Base-by-base conservation (phyloP, 345 rosid genomes). In the Mangifera indica region DNA sequence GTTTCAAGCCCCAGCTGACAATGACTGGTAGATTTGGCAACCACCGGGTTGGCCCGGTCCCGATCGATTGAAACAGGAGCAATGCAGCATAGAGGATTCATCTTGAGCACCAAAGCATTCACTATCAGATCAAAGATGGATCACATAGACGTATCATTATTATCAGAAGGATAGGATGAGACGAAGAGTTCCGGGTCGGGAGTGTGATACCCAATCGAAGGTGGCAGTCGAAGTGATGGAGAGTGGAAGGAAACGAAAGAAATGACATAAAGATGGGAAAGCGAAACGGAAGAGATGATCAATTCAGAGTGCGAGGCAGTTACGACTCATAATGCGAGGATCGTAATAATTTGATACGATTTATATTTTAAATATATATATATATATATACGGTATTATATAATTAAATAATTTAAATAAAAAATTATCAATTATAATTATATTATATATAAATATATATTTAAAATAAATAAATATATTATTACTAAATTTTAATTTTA, bases 11-110 rank as follows among this genome's bases (percentile, higher is more conserved):
- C 86, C 55, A 74, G 54, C 70, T 83, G 91, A 73, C 87, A 74
- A 64, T 84, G 88, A 12, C 67, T 15, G 7, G 76, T 71, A 2
- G 97, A 83, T 85, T 83, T 91, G 10, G 86, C 79, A 4, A 74
- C 91, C 10, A 80, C 89, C 0, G 93, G 89, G 62, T 84, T 85
- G 26, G 82, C 67, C 20, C 89, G 91, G 82, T 92, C 99, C 73
- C 88, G 93, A 78, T 93, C 97, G 84, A 93, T 79, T 62, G 98
- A 93, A 57, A 95, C 97, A 49, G 98, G 99, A 82, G 99, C 98
- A 95, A 95, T 95, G 98, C 99, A 95, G 90, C 99, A 95, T 60
- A 95, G 90, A 60, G 99, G 99, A 84, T 95, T 95, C 98, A 93
- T 90, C 64, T 34, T 24, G 44, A 45, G 58, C 48, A 64, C 24